Percentiles rank a stretch among this genome's conserved stretches.
Evolutionary conservation across 2,329 filamentous ascomycete genomes (phyloP).

Genomic region (Exophiala lecanii-corni): DNA sequence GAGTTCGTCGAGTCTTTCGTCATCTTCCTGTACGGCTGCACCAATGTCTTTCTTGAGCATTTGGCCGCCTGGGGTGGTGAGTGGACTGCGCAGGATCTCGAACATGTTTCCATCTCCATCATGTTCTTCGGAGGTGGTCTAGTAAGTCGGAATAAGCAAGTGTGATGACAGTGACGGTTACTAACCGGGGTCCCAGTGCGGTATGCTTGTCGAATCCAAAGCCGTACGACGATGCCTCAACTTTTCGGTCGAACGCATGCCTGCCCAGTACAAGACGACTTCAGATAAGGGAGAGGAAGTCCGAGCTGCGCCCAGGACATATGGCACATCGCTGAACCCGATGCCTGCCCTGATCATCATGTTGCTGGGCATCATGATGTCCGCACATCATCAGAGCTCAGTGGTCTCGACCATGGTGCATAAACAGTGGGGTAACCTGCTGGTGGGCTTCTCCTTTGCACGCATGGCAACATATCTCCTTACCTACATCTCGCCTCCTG

Average conservation of each 20-base stretch:
- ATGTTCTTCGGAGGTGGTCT: slow-evolving; percentile 91
- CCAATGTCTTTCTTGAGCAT: slow-evolving; percentile 91
- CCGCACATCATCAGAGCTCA: slow-evolving; percentile 76
- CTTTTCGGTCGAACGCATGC: slow-evolving; percentile 42
- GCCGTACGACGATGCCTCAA: slow-evolving; percentile 57
- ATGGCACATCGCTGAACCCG: slow-evolving; percentile 77
- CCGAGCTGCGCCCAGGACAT: slow-evolving; percentile 60
- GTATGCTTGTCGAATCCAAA: slow-evolving; percentile 79
- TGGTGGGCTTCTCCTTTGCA: slow-evolving; percentile 74
- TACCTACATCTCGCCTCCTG: slow-evolving; percentile 74
- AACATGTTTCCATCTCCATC: slow-evolving; percentile 88
- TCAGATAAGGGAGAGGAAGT: slow-evolving; percentile 35
- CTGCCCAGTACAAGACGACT: slow-evolving; percentile 31
- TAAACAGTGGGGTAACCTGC: slow-evolving; percentile 84
- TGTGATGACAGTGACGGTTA: background rate
- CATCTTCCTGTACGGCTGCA: slow-evolving; percentile 84
- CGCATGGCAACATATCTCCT: slow-evolving; percentile 75
- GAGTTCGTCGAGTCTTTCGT: slow-evolving; percentile 87
- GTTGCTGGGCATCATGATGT: slow-evolving; percentile 90
- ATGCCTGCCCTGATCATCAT: slow-evolving; percentile 83
- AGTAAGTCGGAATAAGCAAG: slow-evolving; percentile 43
- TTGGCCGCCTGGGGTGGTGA: slow-evolving; percentile 64
- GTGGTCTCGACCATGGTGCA: slow-evolving; percentile 90
- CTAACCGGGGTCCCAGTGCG: slow-evolving; percentile 48
- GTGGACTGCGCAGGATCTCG: slow-evolving; percentile 77